phyloP scores from a whole-genome alignment of 139 green algal genomes.

The Protoeuglena noctilucae region DNA sequence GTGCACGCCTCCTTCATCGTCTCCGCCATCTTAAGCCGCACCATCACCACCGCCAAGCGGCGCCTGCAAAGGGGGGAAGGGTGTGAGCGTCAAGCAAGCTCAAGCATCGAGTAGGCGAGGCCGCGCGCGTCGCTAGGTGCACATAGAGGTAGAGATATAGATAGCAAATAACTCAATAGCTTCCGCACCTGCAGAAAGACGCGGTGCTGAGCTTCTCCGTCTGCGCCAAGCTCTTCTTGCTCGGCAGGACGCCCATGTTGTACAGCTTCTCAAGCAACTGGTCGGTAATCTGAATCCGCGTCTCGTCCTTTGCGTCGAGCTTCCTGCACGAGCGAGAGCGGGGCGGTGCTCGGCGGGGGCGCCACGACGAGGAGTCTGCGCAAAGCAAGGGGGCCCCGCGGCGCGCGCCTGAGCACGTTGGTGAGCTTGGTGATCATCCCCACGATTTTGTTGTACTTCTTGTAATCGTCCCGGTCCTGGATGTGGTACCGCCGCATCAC shows the following conservation, averaged over 20 bases:
- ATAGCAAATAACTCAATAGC: no score
- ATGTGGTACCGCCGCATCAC: slow-evolving; percentile 94
- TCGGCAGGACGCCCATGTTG: slow-evolving; percentile 77
- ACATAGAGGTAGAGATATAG: no score
- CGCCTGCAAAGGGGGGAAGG: slow-evolving; percentile 31
- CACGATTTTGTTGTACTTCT: slow-evolving; percentile 76
- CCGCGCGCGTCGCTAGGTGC: no score
- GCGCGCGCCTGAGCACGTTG: slow-evolving; percentile 42
- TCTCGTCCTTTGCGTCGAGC: slow-evolving; percentile 63
- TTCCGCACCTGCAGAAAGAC: slow-evolving; percentile 86
- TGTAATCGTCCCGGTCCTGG: slow-evolving; percentile 93
- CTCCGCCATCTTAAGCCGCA: slow-evolving; percentile 82
- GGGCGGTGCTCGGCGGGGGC: no score
- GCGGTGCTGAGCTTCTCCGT: slow-evolving; percentile 76
- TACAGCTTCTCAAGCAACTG: slow-evolving; percentile 89
- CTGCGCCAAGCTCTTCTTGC: slow-evolving; percentile 84
- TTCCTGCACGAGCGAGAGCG: slow-evolving; percentile 19
- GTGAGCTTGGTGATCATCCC: slow-evolving; percentile 78
- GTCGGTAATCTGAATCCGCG: slow-evolving; percentile 85
- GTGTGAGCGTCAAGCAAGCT: background rate
- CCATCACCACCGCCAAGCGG: slow-evolving; percentile 82
- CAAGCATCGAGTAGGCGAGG: background rate
- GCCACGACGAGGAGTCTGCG: no score
- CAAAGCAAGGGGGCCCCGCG: no score
- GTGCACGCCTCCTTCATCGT: slow-evolving; percentile 75